Base-by-base conservation (phyloP, 768 basidiomycete species). In the Suillus subluteus region DNA sequence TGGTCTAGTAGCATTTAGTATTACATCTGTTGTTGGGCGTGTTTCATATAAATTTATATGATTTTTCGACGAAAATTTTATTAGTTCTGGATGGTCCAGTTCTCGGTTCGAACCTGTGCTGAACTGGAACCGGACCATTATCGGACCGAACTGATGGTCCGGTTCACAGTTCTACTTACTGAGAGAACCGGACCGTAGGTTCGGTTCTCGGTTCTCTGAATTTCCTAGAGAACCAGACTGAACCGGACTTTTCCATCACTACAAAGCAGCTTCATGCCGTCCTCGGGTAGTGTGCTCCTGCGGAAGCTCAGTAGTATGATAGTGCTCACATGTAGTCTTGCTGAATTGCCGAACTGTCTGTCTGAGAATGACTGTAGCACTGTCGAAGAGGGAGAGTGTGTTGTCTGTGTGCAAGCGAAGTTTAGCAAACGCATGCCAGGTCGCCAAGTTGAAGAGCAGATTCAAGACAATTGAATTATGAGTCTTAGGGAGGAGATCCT, bases 381-480 rank as follows among this genome's bases (percentile, higher is more conserved):
- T 3, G 9, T 64, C 56, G 13, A 64, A 23, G 5, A 64, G 16
- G 0, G 32, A 37, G 0, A 79, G 65, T 1, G 74, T 73, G 0
- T 64, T 63, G 4, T 77, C 68, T 0, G 71, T 75, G 44, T 79
- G 78, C 44, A 77, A 54, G 0, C 65, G 67, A 9, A 78, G 66
- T 62, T 80, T 80, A 0, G 76, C 75, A 4, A 73, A 40, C 0
- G 65, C 71, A 64, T 80, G 78, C 79, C 78, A 80, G 5, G 65
- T 13, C 71, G 63, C 7, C 62, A 46, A n/a, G 4, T 46, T 21
- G 11, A 46, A 46, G 4, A 46, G 44, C 9, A 46, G 21, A 11
- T 46, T 41, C 21, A 71, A 40, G n/a, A 79, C 65, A 0, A 30
- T 30, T 16, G 62, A 43, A 48, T 71, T 64, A 35, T 72, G 66